Conservation (phyloP, 768 basidiomycete species). For the Leccinum boreale region DNA sequence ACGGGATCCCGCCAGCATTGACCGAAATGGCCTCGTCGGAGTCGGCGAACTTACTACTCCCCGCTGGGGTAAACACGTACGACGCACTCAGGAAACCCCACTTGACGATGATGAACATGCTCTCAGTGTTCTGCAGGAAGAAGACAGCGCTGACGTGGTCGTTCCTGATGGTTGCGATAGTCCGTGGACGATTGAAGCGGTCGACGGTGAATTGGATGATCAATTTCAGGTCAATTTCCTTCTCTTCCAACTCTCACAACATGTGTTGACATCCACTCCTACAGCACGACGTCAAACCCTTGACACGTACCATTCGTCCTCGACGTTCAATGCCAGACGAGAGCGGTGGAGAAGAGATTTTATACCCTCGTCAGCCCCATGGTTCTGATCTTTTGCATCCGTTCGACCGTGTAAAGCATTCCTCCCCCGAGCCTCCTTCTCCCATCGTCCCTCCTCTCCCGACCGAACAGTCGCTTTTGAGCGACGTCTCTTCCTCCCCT, state of each 20-base stretch:
- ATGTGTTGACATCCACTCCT: conserved; percentile 1
- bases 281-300: conserved; percentile 44
- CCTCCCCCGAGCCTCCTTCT: conserved; percentile 27
- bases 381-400: conserved; percentile 30
- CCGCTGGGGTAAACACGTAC: conserved; percentile 69
- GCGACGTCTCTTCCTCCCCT: conserved; percentile 40
- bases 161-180: conserved; percentile 67
- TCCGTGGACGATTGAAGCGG: conserved; percentile 86
- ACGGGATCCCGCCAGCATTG: conserved; percentile 74
- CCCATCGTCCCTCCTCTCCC: conserved; percentile 31
- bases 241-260: background rate
- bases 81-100: conserved; percentile 35
- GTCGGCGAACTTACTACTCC: conserved; percentile 98
- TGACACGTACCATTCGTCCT: conserved; percentile 50
- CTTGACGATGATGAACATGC: conserved; percentile 41
- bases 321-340: conserved; percentile 73
- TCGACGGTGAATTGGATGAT: conserved; percentile 76
- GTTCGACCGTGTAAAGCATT: conserved; percentile 30
- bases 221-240: conserved; percentile 52
- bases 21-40: conserved; percentile 85
- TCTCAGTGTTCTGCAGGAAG: conserved; percentile 28
- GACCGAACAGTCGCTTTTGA: conserved; percentile 30
- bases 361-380: conserved; percentile 70
- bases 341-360: conserved; percentile 87
- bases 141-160: conserved; percentile 29